Evolutionary conservation across 108 stramenopile species (phyloP).

Genomic region (Nitzschia inconspicua): DNA sequence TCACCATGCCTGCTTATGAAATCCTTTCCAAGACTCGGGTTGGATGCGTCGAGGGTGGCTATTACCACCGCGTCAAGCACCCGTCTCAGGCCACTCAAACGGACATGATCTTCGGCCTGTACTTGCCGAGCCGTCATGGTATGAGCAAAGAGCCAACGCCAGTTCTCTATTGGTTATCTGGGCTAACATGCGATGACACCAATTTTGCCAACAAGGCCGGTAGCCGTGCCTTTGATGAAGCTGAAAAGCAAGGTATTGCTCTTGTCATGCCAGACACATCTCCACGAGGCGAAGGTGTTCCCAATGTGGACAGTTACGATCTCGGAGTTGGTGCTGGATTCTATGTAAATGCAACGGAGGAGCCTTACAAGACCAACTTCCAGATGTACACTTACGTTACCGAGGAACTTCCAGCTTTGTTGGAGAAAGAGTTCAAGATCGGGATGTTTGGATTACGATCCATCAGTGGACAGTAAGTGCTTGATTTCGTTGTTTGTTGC

Average conservation of each 20-base stretch:
- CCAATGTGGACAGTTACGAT: constrained; percentile 88
- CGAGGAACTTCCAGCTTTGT: constrained; percentile 78
- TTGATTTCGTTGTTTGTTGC: neutral
- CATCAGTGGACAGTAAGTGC: constrained; percentile 77
- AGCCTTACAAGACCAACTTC: constrained; percentile 78
- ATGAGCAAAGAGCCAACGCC: constrained; percentile 48
- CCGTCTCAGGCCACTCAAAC: constrained; percentile 57
- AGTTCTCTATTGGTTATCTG: constrained; percentile 82
- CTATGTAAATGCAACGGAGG: constrained; percentile 93
- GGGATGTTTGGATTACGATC: constrained; percentile 46
- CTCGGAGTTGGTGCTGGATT: constrained; percentile 97
- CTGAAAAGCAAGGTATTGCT: constrained; percentile 77
- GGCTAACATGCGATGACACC: constrained; percentile 95
- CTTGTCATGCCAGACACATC: constrained; percentile 96
- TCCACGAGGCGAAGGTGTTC: constrained; percentile 85
- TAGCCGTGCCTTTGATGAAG: constrained; percentile 60
- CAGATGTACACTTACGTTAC: constrained; percentile 96
- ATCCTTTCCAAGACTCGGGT: constrained; percentile 62
- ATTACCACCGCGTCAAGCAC: constrained; percentile 73
- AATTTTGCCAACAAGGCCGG: constrained; percentile 94
- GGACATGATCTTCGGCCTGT: constrained; percentile 70
- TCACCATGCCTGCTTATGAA: constrained; percentile 21
- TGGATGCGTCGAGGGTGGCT: constrained; percentile 47
- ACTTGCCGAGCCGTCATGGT: constrained; percentile 45
- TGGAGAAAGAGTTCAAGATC: constrained; percentile 55